Evolutionary conservation across 257 asterid genomes (phyloP).

Genomic region (Solanum sitiens): DNA sequence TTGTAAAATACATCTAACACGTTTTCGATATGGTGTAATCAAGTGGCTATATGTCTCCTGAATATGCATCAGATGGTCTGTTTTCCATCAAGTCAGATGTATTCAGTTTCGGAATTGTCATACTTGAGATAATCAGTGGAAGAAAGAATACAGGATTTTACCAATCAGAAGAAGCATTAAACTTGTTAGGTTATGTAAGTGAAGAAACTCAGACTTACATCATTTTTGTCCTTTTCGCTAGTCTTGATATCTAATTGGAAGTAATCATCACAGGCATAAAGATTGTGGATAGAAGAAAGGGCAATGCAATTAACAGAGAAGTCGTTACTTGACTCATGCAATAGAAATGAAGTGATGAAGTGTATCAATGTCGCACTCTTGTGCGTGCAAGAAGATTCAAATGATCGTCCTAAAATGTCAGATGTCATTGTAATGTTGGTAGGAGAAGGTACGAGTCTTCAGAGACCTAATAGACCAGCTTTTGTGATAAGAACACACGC

Average conservation of each 20-base stretch:
- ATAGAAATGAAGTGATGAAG: background rate
- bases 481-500: background rate
- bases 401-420: constrained; percentile 15
- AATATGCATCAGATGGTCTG: constrained; percentile 9
- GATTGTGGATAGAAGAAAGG: constrained; percentile 9
- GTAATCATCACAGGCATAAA: constrained; percentile 5
- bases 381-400: constrained; percentile 15
- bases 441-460: background rate
- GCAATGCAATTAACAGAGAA: background rate
- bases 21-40: background rate
- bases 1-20: background rate
- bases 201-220: background rate
- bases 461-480: constrained; percentile 8
- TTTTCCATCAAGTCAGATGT: constrained; percentile 14
- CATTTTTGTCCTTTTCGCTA: background rate
- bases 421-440: constrained; percentile 9
- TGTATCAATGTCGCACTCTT: constrained; percentile 14
- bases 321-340: background rate
- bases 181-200: constrained; percentile 18
- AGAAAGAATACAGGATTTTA: constrained; percentile 6
- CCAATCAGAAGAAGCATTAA: constrained; percentile 5
- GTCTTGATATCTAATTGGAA: background rate
- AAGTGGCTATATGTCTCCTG: constrained; percentile 16
- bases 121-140: constrained; percentile 13
- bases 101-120: constrained; percentile 13